A percentile compares a stretch with the other conserved stretches of the same genome.
Conservation (phyloP, 306 rosid species). For the Morella rubra region DNA sequence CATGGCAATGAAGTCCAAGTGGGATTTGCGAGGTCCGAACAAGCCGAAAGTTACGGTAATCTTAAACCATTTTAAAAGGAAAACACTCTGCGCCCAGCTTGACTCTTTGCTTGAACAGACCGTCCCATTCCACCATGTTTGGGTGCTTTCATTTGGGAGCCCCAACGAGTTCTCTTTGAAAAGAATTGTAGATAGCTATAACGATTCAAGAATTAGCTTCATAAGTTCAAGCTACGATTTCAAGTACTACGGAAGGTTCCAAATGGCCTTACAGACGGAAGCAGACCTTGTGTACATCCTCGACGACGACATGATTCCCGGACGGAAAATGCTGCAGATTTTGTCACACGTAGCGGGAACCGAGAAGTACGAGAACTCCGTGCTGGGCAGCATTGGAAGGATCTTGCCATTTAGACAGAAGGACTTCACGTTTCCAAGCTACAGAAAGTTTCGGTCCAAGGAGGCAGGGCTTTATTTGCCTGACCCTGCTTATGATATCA, state of each 20-base stretch:
- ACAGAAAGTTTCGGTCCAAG: constrained; percentile 83
- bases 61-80: constrained; percentile 91
- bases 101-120: constrained; percentile 78
- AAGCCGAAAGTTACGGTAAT: constrained; percentile 74
- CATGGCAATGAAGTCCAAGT: constrained; percentile 78
- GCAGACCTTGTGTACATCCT: constrained; percentile 78
- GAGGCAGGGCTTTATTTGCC: constrained; percentile 96
- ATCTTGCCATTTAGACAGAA: constrained; percentile 89
- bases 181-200: constrained; percentile 85
- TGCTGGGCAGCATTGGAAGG: constrained; percentile 92
- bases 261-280: constrained; percentile 87
- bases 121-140: constrained; percentile 83
- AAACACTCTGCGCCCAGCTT: constrained; percentile 84
- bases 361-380: constrained; percentile 72
- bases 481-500: constrained; percentile 93
- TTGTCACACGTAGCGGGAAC: constrained; percentile 86
- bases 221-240: constrained; percentile 85
- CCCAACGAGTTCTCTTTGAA: constrained; percentile 75
- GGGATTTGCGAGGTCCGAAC: constrained; percentile 56
- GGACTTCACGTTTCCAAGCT: constrained; percentile 91
- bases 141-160: constrained; percentile 98
- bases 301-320: constrained; percentile 97
- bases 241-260: constrained; percentile 97
- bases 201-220: constrained; percentile 79
- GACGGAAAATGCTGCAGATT: constrained; percentile 87